phyloP scores from a whole-genome alignment of 805 yeast genomes.

The Wickerhamiella nectarea region DNA sequence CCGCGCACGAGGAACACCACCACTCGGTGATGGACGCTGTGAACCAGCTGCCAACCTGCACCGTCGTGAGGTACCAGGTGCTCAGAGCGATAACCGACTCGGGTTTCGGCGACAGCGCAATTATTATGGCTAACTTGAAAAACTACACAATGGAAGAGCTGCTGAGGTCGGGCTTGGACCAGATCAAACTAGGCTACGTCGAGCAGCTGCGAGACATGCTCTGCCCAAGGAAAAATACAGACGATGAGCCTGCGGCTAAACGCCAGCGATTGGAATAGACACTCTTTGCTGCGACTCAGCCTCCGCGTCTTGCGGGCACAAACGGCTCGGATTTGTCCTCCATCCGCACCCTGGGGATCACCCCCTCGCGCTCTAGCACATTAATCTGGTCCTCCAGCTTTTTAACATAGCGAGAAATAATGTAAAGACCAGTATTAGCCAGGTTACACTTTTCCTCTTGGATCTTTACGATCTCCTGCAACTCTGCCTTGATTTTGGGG shows the following conservation, averaged over 20 bases:
- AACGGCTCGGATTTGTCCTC: conserved; percentile 1
- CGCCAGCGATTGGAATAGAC: neutral
- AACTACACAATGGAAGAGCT: neutral
- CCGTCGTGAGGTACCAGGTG: conserved; percentile 2
- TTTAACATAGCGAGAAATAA: conserved; percentile 60
- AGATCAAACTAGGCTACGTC: neutral
- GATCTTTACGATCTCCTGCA: conserved; percentile 40
- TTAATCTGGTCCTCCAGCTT: conserved; percentile 64
- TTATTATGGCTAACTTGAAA: neutral
- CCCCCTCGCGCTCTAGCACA: conserved; percentile 67
- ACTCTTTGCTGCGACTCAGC: neutral
- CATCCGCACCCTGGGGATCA: neutral
- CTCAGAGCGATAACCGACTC: neutral
- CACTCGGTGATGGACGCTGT: conserved; percentile 8
- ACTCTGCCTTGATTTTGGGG: conserved; percentile 55
- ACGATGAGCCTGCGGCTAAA: neutral
- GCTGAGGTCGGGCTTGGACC: conserved; percentile 1
- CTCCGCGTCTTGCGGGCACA: neutral
- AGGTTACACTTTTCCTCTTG: conserved; percentile 69
- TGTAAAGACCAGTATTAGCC: conserved; percentile 71
- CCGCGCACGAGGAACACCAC: neutral
- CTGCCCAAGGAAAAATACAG: neutral
- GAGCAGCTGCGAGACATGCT: conserved; percentile 1
- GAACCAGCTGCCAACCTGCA: conserved; percentile 2
- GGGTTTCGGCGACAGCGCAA: neutral